Conservation (phyloP, 257 asterid species). For the Solanum pimpinellifolium region DNA sequence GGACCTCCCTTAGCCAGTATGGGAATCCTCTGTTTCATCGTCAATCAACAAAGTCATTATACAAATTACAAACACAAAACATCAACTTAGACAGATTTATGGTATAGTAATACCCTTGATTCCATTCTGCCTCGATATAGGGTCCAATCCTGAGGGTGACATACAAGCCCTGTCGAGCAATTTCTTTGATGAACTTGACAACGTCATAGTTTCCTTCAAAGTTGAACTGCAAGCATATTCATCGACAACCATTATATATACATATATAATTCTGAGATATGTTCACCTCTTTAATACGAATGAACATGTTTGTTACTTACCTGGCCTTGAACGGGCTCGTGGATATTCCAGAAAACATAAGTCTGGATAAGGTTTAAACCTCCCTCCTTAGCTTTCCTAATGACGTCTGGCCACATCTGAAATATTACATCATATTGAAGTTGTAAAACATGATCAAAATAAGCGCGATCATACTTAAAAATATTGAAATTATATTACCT, state of each 20-base stretch:
- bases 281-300: neutral
- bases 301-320: constrained; percentile 8
- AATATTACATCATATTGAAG: neutral
- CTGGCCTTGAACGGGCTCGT: constrained; percentile 70
- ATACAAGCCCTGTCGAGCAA: constrained; percentile 52
- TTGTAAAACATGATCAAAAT: neutral
- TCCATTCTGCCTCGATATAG: constrained; percentile 80
- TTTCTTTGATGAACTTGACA: constrained; percentile 37
- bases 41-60: neutral
- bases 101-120: constrained; percentile 33
- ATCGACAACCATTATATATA: neutral
- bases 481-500: constrained; percentile 11
- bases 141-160: constrained; percentile 76
- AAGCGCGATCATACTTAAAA: neutral
- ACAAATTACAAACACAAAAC: neutral
- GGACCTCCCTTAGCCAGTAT: constrained; percentile 57
- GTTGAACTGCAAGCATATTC: constrained; percentile 28
- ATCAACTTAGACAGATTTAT: neutral
- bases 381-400: constrained; percentile 43
- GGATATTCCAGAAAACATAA: constrained; percentile 70
- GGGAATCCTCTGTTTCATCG: constrained; percentile 58
- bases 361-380: constrained; percentile 64
- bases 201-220: constrained; percentile 55
- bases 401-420: constrained; percentile 70
- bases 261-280: neutral